phyloP scores from a whole-genome alignment of 73 alveolate genomes.

The Blepharisma stoltei region DNA sequence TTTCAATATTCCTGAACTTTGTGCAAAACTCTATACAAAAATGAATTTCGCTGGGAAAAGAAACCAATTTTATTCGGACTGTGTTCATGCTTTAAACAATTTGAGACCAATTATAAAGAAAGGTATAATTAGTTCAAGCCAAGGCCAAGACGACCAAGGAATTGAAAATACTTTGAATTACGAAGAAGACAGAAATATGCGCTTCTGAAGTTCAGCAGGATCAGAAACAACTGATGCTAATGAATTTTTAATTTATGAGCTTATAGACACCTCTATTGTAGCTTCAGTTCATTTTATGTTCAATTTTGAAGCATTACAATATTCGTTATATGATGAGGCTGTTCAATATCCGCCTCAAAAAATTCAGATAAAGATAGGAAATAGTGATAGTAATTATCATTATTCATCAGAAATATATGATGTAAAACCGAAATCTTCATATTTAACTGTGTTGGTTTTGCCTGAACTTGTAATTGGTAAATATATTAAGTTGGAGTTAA shows the following conservation, averaged over 20 bases:
- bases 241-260: constrained; percentile 7
- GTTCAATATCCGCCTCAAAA: constrained; percentile 1
- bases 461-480: neutral
- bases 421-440: neutral
- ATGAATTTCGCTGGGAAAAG: too few species aligned
- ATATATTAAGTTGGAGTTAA: neutral
- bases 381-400: neutral
- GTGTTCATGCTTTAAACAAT: too few species aligned
- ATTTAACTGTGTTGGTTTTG: neutral
- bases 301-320: too few species aligned
- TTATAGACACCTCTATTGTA: neutral
- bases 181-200: neutral
- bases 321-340: neutral
- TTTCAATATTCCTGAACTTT: too few species aligned
- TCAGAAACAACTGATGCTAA: neutral
- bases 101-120: too few species aligned
- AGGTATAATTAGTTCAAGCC: too few species aligned
- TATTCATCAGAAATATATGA: neutral
- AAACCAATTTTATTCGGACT: too few species aligned
- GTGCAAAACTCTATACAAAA: too few species aligned
- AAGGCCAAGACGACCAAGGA: neutral
- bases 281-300: neutral
- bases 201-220: neutral
- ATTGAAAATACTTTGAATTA: neutral
- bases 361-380: neutral